Conservation (phyloP, 371 early-diverging fungal genomes). For the Mucor irregularis region DNA sequence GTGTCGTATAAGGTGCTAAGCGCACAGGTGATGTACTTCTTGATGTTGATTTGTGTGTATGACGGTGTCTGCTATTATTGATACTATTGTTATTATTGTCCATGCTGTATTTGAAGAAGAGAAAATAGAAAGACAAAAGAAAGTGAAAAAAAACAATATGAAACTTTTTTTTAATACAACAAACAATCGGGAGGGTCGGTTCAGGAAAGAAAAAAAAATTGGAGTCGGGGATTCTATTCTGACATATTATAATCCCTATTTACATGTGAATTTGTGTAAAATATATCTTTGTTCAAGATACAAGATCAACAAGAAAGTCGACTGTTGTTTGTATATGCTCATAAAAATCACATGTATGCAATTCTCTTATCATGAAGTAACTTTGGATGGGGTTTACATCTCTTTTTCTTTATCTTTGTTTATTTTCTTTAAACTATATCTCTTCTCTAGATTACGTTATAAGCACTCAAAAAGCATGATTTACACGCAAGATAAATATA, state of each 20-base stretch:
- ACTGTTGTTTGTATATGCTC: background rate
- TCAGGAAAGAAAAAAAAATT: background rate
- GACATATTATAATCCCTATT: no score
- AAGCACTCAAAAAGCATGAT: no score
- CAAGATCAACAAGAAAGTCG: no score
- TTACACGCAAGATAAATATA: no score
- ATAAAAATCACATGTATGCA: background rate
- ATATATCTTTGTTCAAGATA: background rate
- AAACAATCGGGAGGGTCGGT: constrained; percentile 2
- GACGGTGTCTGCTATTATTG: constrained; percentile 3
- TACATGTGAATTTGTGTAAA: constrained; percentile 15
- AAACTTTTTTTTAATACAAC: no score
- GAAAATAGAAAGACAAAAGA: background rate
- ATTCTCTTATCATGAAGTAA: no score
- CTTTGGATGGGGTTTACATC: no score
- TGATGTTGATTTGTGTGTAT: constrained; percentile 12
- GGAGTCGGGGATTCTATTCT: no score
- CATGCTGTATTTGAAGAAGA: background rate
- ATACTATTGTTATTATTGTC: background rate
- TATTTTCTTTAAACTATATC: no score
- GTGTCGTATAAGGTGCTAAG: constrained; percentile 22
- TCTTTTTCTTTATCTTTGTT: no score
- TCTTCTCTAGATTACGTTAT: no score
- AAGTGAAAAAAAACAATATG: background rate
- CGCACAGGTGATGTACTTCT: constrained; percentile 29